Evolutionary conservation across 2,329 filamentous ascomycete genomes (phyloP).

Genomic region (Aspergillus tubingensis): DNA sequence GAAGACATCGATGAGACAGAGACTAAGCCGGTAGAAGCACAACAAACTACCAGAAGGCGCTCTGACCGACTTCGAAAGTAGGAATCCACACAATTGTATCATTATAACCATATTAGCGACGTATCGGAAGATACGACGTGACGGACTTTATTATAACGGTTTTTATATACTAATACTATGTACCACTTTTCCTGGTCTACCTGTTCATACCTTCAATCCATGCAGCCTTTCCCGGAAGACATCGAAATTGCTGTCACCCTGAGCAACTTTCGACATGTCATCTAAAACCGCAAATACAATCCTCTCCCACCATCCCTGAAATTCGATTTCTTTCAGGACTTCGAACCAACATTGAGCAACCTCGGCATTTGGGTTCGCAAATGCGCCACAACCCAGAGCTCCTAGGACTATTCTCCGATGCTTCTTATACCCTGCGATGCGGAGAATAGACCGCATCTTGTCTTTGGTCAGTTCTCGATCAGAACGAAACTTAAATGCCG

Average conservation of each 20-base stretch:
- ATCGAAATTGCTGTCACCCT: constrained; percentile 34
- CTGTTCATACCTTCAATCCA: constrained; percentile 29
- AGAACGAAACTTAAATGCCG: constrained; percentile 42
- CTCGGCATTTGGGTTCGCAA: constrained; percentile 61
- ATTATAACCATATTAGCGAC: background rate
- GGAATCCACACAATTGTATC: background rate
- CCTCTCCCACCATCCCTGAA: constrained; percentile 64
- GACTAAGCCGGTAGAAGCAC: constrained; percentile 13
- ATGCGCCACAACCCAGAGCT: constrained; percentile 69
- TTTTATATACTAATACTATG: background rate
- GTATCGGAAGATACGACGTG: background rate
- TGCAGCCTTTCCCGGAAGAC: constrained; percentile 34
- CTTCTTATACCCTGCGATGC: constrained; percentile 59
- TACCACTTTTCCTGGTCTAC: background rate
- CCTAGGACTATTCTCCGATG: constrained; percentile 66
- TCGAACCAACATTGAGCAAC: constrained; percentile 65
- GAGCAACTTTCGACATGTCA: constrained; percentile 12
- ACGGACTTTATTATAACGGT: background rate
- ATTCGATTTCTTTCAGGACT: constrained; percentile 63
- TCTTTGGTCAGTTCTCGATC: constrained; percentile 60
- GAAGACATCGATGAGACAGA: constrained; percentile 23
- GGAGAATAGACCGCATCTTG: constrained; percentile 64
- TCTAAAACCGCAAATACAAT: constrained; percentile 66
- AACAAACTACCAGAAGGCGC: constrained; percentile 28
- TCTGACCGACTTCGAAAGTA: constrained; percentile 34